Evolutionary conservation across 768 basidiomycete genomes (phyloP).

Genomic region (Neoboletus subvelutipes): DNA sequence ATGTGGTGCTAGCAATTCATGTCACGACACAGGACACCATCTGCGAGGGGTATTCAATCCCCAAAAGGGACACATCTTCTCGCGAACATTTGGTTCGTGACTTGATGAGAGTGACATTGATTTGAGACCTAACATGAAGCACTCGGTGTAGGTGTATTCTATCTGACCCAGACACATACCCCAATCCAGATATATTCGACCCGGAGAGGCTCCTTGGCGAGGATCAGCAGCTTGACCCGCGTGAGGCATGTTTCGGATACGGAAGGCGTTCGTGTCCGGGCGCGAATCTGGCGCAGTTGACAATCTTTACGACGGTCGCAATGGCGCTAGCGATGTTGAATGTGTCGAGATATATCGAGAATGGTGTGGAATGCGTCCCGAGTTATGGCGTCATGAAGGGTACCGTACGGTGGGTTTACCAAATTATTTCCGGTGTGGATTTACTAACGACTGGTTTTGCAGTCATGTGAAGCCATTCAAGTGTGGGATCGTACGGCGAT

Average conservation of each 20-base stretch:
- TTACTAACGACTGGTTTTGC: neutral
- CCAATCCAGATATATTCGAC: constrained; percentile 10
- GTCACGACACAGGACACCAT: neutral
- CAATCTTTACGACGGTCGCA: constrained; percentile 3
- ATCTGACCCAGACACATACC: constrained; percentile 7
- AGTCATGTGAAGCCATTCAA: constrained; percentile 16
- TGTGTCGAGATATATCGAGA: constrained; percentile 2
- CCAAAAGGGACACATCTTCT: constrained; percentile 18
- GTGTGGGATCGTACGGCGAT: constrained; percentile 5
- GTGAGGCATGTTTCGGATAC: constrained; percentile 17
- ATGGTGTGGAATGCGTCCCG: constrained; percentile 1
- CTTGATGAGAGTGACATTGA: neutral
- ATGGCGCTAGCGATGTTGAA: constrained; percentile 12
- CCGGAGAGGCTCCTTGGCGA: constrained; percentile 16
- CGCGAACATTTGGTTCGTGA: constrained; percentile 12
- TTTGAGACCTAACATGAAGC: neutral
- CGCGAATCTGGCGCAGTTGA: constrained; percentile 2
- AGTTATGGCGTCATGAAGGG: constrained; percentile 3
- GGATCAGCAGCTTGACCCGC: constrained; percentile 7
- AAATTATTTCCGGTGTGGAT: neutral
- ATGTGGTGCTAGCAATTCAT: neutral
- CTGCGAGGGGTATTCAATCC: constrained; percentile 20
- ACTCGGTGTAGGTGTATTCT: constrained; percentile 8
- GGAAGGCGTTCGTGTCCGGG: constrained; percentile 15
- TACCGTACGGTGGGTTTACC: neutral